Evolutionary conservation across 495 filamentous ascomycete genomes (phyloP).

Genomic region (Hamigera avellanea): DNA sequence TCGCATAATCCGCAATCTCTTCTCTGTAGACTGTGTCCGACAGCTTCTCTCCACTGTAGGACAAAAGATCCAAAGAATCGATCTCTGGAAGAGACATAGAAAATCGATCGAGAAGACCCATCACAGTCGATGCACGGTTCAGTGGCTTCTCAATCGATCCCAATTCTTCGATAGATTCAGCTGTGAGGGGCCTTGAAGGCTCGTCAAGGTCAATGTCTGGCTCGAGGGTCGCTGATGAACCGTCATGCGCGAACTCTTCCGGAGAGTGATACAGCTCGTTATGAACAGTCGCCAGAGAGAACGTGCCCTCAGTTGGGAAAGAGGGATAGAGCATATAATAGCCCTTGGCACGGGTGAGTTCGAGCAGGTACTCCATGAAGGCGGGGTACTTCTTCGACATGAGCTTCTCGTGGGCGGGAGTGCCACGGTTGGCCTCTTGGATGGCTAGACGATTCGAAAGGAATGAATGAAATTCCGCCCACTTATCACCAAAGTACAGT

Average conservation of each 20-base stretch:
- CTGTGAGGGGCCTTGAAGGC: background rate
- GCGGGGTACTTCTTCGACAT: conserved; percentile 54
- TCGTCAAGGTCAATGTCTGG: conserved; percentile 5
- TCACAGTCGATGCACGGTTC: conserved; percentile 14
- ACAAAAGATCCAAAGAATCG: conserved; percentile 21
- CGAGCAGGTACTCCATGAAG: conserved; percentile 66
- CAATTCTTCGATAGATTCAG: conserved; percentile 1
- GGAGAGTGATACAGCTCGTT: conserved; percentile 57
- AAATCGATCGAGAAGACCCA: conserved; percentile 22
- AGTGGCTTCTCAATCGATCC: conserved; percentile 11
- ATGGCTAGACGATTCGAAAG: conserved; percentile 44
- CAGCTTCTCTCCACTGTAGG: conserved; percentile 20
- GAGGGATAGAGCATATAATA: conserved; percentile 69
- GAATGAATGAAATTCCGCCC: conserved; percentile 69
- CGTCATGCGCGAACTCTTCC: conserved; percentile 41
- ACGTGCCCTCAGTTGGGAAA: conserved; percentile 25
- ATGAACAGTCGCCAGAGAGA: conserved; percentile 55
- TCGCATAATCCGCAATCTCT: conserved; percentile 17
- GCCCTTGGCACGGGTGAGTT: conserved; percentile 57
- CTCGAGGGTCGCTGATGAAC: background rate
- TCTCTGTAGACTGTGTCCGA: conserved; percentile 4
- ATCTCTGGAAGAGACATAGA: conserved; percentile 21
- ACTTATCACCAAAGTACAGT: conserved; percentile 72
- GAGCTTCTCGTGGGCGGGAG: conserved; percentile 15
- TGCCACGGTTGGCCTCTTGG: conserved; percentile 27